A percentile compares a stretch with the other conserved stretches of the same genome.
phyloP scores from a whole-genome alignment of 208 protist genomes.

The Leishmania major region DNA sequence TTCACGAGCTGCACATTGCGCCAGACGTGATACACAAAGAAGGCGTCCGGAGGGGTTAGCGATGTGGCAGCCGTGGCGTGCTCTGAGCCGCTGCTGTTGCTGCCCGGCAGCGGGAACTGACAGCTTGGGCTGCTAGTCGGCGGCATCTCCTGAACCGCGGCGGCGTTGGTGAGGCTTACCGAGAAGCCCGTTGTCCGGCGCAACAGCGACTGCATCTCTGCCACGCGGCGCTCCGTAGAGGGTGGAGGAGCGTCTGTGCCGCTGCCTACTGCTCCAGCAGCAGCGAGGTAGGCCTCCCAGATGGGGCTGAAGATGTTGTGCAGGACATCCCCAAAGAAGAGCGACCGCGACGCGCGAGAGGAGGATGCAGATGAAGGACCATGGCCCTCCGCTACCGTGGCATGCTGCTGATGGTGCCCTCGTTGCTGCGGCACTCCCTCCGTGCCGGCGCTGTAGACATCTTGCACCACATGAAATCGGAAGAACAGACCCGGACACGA shows the following conservation, averaged over 20 bases:
- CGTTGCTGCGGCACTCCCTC: too few relatives aligned
- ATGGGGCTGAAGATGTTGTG: slow-evolving; percentile 97
- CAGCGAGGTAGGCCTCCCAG: slow-evolving; percentile 92
- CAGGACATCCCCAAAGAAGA: slow-evolving; percentile 90
- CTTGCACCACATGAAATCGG: slow-evolving; percentile 52
- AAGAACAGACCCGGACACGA: slow-evolving; percentile 37
- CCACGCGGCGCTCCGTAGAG: neutral
- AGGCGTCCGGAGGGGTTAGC: slow-evolving; percentile 94
- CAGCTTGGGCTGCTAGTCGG: slow-evolving; percentile 9
- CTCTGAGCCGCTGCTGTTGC: neutral
- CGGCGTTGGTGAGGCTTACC: slow-evolving; percentile 40
- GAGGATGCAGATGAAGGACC: neutral
- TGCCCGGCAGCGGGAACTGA: slow-evolving; percentile 24
- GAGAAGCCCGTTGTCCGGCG: slow-evolving; percentile 90
- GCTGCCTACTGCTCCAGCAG: neutral
- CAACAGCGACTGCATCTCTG: slow-evolving; percentile 91
- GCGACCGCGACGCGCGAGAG: slow-evolving; percentile 1
- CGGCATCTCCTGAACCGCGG: slow-evolving; percentile 59
- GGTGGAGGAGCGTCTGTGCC: neutral
- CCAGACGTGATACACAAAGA: slow-evolving; percentile 98
- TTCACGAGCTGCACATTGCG: slow-evolving; percentile 98
- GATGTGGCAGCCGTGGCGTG: neutral
- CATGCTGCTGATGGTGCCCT: neutral
- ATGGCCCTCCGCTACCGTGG: neutral
- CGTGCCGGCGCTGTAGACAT: slow-evolving; percentile 46